Evolutionary conservation across 345 rosid genomes (phyloP).

Genomic region (Adansonia digitata): DNA sequence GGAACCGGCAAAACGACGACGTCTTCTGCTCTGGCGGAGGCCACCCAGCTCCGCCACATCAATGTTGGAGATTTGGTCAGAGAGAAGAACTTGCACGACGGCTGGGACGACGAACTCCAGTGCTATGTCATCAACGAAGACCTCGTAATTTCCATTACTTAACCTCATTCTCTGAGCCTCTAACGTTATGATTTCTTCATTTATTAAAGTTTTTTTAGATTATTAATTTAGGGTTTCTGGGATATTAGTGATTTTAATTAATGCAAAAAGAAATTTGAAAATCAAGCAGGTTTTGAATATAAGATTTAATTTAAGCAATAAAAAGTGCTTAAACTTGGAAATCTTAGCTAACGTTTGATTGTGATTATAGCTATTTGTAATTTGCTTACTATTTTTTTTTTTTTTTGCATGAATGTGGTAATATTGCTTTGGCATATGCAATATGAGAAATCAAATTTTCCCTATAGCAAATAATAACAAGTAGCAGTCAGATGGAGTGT

Average conservation of each 20-base stretch:
- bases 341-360: not conserved
- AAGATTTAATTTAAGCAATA: not conserved
- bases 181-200: not conserved
- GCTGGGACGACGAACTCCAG: conserved; percentile 79
- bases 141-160: conserved; percentile 5
- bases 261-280: not conserved
- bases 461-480: not conserved
- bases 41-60: conserved; percentile 61
- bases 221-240: not conserved
- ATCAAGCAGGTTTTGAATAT: not conserved
- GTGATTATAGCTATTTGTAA: not conserved
- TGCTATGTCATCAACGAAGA: conserved; percentile 51
- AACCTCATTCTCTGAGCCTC: not conserved
- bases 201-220: not conserved
- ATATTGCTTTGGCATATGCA: not conserved
- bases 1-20: conserved; percentile 92
- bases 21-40: conserved; percentile 64
- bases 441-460: not conserved
- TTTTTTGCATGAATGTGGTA: no score
- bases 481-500: not conserved
- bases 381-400: no score
- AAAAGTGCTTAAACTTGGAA: not conserved
- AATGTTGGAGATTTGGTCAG: conserved; percentile 78
- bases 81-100: conserved; percentile 77
- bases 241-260: not conserved